A percentile compares a stretch with the other conserved stretches of the same genome.
These are phyloP conservation scores for Talaromyces borbonicus DNA, from an alignment of 495 filamentous ascomycete genomes.

Conservation along the genomic window DNA sequence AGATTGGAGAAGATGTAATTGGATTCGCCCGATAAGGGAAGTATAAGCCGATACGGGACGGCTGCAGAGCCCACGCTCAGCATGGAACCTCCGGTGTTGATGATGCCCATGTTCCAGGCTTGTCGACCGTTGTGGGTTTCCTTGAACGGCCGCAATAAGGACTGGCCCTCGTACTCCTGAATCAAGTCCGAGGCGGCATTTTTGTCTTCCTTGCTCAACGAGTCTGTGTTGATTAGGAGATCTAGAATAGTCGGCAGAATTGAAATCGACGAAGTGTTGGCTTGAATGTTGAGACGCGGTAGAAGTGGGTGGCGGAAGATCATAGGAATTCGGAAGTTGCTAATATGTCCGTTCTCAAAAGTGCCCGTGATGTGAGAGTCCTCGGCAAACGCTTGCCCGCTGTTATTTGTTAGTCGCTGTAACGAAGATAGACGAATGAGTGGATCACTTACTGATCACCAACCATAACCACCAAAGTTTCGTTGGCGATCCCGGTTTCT, in stretches of 20 bases:
- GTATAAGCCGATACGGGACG: slow-evolving; percentile 27
- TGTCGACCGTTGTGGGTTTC: slow-evolving; percentile 22
- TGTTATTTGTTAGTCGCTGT: slow-evolving; percentile 1
- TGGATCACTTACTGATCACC: slow-evolving; percentile 37
- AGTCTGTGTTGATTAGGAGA: slow-evolving; percentile 22
- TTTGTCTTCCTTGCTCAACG: slow-evolving; percentile 22
- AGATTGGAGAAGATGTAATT: slow-evolving; percentile 30
- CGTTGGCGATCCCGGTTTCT: slow-evolving; percentile 29
- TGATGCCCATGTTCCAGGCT: slow-evolving; percentile 36
- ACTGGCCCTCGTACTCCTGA: slow-evolving; percentile 38
- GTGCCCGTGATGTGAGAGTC: slow-evolving; percentile 15
- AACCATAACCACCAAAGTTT: slow-evolving; percentile 36
- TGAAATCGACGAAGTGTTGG: slow-evolving; percentile 19
- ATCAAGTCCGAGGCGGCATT: slow-evolving; percentile 26
- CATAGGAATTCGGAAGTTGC: slow-evolving; percentile 24
- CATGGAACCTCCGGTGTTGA: slow-evolving; percentile 36
- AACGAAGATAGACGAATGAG: neutral
- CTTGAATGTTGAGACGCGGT: slow-evolving; percentile 15
- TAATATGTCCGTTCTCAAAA: slow-evolving; percentile 26
- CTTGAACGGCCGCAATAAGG: slow-evolving; percentile 32
- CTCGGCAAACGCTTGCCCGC: slow-evolving; percentile 19
- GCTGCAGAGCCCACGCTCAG: slow-evolving; percentile 30
- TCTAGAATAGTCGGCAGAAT: slow-evolving; percentile 23
- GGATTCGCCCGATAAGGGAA: slow-evolving; percentile 29
- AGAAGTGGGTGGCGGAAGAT: slow-evolving; percentile 24